Percentiles rank a stretch among this genome's conserved stretches.
Conservation (phyloP, 192 early-diverging fungal species). For the Funneliformis geosporum region DNA sequence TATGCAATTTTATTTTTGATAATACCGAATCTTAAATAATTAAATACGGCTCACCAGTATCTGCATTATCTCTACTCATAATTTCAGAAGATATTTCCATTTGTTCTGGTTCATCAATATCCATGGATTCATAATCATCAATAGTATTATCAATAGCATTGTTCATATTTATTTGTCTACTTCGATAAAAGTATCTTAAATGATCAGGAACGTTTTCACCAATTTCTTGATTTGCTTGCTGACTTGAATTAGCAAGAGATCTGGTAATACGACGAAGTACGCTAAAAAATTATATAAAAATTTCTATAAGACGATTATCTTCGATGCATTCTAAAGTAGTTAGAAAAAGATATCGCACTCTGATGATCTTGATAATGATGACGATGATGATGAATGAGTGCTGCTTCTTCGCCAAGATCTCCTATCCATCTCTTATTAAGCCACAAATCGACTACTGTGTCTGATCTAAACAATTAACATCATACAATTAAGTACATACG, state of each 20-base stretch:
- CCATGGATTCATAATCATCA: neutral
- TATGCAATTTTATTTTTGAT: neutral
- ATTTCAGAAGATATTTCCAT: neutral
- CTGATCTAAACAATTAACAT: neutral
- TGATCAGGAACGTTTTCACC: conserved; percentile 2
- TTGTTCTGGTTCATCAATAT: conserved; percentile 10
- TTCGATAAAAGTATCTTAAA: conserved; percentile 8
- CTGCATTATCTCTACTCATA: neutral
- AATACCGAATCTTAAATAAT: neutral
- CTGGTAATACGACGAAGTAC: conserved; percentile 3
- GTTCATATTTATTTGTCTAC: neutral
- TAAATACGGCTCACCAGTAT: neutral
- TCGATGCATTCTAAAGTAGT: neutral
- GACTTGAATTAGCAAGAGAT: neutral
- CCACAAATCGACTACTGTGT: neutral
- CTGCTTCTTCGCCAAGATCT: conserved; percentile 6
- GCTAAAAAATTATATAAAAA: neutral
- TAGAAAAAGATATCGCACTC: neutral
- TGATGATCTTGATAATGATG: conserved; percentile 1
- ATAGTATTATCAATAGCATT: neutral
- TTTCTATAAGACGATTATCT: neutral
- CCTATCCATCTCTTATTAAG: conserved; percentile 5
- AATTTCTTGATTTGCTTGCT: neutral
- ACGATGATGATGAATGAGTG: conserved; percentile 6
- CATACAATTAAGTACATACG: neutral